Evolutionary conservation across 352 stramenopile species (phyloP).

Genomic region (Plasmopara halstedii): DNA sequence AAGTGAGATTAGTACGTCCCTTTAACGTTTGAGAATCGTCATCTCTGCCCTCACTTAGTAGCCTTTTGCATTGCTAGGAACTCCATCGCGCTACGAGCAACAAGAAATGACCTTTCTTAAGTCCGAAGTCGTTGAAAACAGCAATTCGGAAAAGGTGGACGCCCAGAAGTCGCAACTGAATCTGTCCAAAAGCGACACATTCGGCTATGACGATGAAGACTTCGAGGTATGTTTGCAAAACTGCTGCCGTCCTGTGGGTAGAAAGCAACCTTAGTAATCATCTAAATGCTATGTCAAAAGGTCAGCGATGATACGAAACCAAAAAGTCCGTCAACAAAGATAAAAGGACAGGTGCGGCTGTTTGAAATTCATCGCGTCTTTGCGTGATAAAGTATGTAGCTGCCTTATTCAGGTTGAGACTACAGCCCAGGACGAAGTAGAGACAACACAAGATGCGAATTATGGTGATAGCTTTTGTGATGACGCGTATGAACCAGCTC

Average conservation of each 20-base stretch:
- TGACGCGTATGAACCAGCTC: background rate
- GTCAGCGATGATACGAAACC: slow-evolving; percentile 9
- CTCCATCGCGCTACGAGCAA: slow-evolving; percentile 32
- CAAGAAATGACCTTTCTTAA: slow-evolving; percentile 16
- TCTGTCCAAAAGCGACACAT: slow-evolving; percentile 21
- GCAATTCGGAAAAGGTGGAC: slow-evolving; percentile 24
- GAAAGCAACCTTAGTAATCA: background rate
- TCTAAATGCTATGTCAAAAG: slow-evolving; percentile 1
- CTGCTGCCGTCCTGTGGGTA: background rate
- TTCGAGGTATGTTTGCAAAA: slow-evolving; percentile 37
- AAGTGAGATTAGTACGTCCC: slow-evolving; percentile 29
- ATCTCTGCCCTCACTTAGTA: background rate
- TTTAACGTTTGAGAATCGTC: background rate
- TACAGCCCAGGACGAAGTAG: background rate
- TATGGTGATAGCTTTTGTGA: background rate
- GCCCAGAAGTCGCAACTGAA: slow-evolving; percentile 63
- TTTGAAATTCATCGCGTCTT: background rate
- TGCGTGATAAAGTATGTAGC: background rate
- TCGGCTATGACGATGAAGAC: slow-evolving; percentile 72
- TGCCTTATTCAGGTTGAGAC: background rate
- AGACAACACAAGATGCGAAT: background rate
- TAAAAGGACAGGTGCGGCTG: background rate
- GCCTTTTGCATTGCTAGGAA: slow-evolving; percentile 5
- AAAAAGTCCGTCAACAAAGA: background rate
- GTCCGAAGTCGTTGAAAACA: slow-evolving; percentile 16